These are phyloP conservation scores for Gamarada debralockiae DNA, from an alignment of 495 filamentous ascomycete species.

Conservation along the genomic window DNA sequence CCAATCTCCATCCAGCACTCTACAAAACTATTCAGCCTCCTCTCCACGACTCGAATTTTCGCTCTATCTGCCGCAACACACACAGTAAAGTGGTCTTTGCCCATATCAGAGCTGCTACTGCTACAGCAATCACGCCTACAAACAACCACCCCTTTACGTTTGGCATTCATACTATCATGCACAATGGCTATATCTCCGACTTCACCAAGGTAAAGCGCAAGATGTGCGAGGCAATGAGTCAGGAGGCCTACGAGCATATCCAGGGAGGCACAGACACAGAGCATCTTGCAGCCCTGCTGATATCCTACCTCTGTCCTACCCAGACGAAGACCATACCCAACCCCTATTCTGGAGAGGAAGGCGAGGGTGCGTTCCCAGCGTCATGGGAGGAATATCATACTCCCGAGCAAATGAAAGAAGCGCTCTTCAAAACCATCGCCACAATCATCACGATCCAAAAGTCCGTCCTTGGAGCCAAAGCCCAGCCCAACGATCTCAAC, in stretches of 20 bases:
- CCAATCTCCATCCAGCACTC: slow-evolving; percentile 35
- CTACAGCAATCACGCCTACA: slow-evolving; percentile 36
- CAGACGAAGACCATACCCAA: slow-evolving; percentile 9
- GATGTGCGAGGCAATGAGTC: slow-evolving; percentile 33
- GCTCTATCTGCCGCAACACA: slow-evolving; percentile 38
- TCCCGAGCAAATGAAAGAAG: slow-evolving; percentile 32
- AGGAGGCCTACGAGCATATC: slow-evolving; percentile 40
- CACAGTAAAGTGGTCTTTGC: slow-evolving; percentile 36
- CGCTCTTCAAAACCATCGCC: slow-evolving; percentile 36
- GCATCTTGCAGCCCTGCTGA: slow-evolving; percentile 46
- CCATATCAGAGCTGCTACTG: slow-evolving; percentile 42
- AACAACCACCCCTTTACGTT: slow-evolving; percentile 52
- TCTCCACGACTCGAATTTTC: slow-evolving; percentile 45
- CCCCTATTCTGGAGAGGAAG: slow-evolving; percentile 2
- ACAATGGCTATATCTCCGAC: slow-evolving; percentile 42
- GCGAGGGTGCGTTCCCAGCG: slow-evolving; percentile 3
- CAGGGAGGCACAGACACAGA: slow-evolving; percentile 45
- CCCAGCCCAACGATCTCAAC: slow-evolving; percentile 38
- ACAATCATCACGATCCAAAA: slow-evolving; percentile 39
- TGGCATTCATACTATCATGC: slow-evolving; percentile 46
- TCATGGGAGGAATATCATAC: slow-evolving; percentile 37
- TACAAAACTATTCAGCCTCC: slow-evolving; percentile 45
- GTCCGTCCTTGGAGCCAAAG: slow-evolving; percentile 29
- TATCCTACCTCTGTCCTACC: slow-evolving; percentile 37
- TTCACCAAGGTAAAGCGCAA: slow-evolving; percentile 38